Percentiles rank a stretch among this genome's conserved stretches.
Evolutionary conservation across 345 rosid genomes (phyloP).

Genomic region (Citrus unshiu): DNA sequence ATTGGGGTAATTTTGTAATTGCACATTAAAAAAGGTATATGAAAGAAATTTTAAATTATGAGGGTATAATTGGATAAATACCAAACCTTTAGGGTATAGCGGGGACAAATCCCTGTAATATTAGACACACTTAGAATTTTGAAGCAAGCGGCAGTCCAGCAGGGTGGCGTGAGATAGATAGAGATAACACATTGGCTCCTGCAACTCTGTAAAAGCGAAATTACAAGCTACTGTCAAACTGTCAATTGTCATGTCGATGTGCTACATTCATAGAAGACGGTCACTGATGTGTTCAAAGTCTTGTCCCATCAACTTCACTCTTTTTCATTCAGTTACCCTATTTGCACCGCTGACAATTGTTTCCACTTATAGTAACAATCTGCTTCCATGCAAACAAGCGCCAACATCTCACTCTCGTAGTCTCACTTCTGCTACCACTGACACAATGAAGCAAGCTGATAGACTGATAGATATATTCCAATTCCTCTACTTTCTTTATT

Average conservation of each 20-base stretch:
- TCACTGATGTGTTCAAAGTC: conserved; percentile 4
- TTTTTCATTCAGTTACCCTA: not conserved
- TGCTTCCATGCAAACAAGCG: conserved; percentile 16
- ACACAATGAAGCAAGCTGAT: not conserved
- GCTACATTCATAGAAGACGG: conserved; percentile 6
- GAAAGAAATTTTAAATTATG: too few species aligned
- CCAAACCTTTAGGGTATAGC: too few species aligned
- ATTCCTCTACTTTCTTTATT: not conserved
- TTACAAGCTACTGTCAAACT: not conserved
- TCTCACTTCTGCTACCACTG: not conserved
- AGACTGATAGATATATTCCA: conserved; percentile 13
- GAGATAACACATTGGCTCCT: not conserved
- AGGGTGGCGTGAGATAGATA: conserved; percentile 10
- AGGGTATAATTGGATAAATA: too few species aligned
- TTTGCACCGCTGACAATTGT: conserved; percentile 23
- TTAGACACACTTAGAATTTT: not conserved
- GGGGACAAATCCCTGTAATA: not conserved
- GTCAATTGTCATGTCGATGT: conserved; percentile 22
- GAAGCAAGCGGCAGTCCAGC: not conserved
- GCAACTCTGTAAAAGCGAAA: conserved; percentile 2
- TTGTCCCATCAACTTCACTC: conserved; percentile 27
- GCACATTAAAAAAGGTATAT: too few species aligned
- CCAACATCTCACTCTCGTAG: conserved; percentile 1
- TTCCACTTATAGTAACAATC: conserved; percentile 14
- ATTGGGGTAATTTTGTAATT: too few species aligned